Percentiles rank a stretch among this genome's conserved stretches.
phyloP scores from a whole-genome alignment of 2,329 filamentous ascomycete genomes.

The Paecilomyces niveus region DNA sequence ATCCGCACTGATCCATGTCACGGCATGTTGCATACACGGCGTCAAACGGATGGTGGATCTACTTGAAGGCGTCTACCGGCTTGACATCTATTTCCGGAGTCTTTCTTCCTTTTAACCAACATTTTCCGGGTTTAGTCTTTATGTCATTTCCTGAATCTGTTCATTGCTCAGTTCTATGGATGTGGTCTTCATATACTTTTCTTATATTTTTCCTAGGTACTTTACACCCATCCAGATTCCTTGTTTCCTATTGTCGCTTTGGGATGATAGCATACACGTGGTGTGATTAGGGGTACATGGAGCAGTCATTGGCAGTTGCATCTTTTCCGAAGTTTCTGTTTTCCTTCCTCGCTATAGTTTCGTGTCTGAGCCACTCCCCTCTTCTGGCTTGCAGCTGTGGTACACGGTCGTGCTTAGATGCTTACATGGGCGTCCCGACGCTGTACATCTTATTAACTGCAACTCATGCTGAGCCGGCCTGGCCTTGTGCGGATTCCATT shows the following conservation, averaged over 20 bases:
- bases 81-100: constrained; percentile 19
- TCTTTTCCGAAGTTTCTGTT: constrained; percentile 13
- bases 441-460: neutral
- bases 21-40: constrained; percentile 24
- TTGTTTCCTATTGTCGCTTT: neutral
- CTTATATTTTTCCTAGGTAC: constrained; percentile 7
- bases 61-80: constrained; percentile 39
- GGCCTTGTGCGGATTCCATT: neutral
- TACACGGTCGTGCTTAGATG: constrained; percentile 8
- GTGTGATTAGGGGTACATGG: constrained; percentile 1
- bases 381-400: constrained; percentile 9
- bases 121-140: constrained; percentile 24
- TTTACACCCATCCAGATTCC: neutral
- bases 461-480: neutral
- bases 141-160: constrained; percentile 11
- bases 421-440: constrained; percentile 2
- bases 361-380: constrained; percentile 8
- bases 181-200: constrained; percentile 7
- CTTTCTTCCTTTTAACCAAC: constrained; percentile 22
- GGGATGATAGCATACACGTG: neutral
- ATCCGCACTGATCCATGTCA: constrained; percentile 3
- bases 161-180: constrained; percentile 1
- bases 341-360: constrained; percentile 5
- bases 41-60: constrained; percentile 16
- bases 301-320: constrained; percentile 6